A percentile compares a stretch with the other conserved stretches of the same genome.
Evolutionary conservation across 2,329 filamentous ascomycete genomes (phyloP).

Genomic region (Westerdykella sp.): DNA sequence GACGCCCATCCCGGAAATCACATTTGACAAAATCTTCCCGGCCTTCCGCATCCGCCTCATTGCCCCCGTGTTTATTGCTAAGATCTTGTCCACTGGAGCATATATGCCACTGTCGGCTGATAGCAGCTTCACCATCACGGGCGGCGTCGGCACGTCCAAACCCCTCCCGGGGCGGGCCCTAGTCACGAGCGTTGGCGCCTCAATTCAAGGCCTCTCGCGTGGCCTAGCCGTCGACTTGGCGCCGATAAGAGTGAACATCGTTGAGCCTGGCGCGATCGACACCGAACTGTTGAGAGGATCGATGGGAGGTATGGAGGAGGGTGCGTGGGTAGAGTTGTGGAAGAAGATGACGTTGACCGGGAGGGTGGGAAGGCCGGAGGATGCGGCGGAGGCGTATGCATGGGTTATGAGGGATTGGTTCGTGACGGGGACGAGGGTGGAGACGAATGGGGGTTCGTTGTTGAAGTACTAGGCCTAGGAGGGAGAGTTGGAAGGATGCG

Average conservation of each 20-base stretch:
- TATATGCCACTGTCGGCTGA: slow-evolving; percentile 27
- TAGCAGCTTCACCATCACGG: slow-evolving; percentile 39
- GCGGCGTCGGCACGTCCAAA: slow-evolving; percentile 31
- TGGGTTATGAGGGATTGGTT: slow-evolving; percentile 42
- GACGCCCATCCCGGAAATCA: slow-evolving; percentile 23
- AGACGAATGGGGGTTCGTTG: slow-evolving; percentile 35
- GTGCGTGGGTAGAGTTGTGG: slow-evolving; percentile 12
- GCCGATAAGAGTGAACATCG: slow-evolving; percentile 40
- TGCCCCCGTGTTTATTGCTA: slow-evolving; percentile 36
- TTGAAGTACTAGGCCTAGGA: slow-evolving; percentile 7
- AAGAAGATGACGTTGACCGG: slow-evolving; percentile 16
- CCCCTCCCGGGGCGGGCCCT: slow-evolving; percentile 33
- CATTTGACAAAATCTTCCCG: slow-evolving; percentile 12
- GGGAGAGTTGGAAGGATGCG: background rate
- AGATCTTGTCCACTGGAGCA: slow-evolving; percentile 28
- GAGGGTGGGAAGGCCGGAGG: slow-evolving; percentile 23
- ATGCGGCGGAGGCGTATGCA: slow-evolving; percentile 42
- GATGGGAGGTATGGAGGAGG: slow-evolving; percentile 9
- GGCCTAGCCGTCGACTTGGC: slow-evolving; percentile 39
- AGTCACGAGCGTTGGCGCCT: slow-evolving; percentile 17
- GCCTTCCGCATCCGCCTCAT: slow-evolving; percentile 32
- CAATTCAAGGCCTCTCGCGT: slow-evolving; percentile 29
- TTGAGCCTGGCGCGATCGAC: slow-evolving; percentile 38
- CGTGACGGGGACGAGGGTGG: slow-evolving; percentile 32
- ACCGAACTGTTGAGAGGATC: slow-evolving; percentile 37